phyloP scores from a whole-genome alignment of 2,329 filamentous ascomycete genomes.

The Cladosporium sphaerospermum region DNA sequence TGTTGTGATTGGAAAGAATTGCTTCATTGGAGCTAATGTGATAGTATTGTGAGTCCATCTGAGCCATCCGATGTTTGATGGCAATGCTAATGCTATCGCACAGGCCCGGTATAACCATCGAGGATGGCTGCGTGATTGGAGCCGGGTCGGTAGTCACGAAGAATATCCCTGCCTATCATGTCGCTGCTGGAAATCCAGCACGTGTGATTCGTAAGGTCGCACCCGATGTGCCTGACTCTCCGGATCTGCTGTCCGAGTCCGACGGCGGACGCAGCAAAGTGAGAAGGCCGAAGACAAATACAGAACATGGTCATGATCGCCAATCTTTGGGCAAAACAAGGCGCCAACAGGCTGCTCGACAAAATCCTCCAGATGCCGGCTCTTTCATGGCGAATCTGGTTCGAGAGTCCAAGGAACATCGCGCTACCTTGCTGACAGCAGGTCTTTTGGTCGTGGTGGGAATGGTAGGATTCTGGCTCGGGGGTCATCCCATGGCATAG shows the following conservation, averaged over 20 bases:
- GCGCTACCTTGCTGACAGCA: too few species aligned
- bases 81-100: not conserved
- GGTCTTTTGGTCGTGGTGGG: too few species aligned
- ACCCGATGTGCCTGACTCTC: slow-evolving; percentile 11
- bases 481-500: too few species aligned
- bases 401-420: too few species aligned
- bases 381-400: too few species aligned
- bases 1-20: slow-evolving; percentile 12
- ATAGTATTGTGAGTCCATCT: slow-evolving; percentile 14
- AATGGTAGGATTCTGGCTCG: too few species aligned
- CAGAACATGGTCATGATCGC: too few species aligned
- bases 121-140: slow-evolving; percentile 20
- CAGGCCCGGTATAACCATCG: slow-evolving; percentile 20
- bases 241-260: slow-evolving; percentile 2
- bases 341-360: too few species aligned
- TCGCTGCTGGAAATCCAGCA: slow-evolving; percentile 20
- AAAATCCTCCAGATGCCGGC: too few species aligned
- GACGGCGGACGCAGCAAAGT: not conserved
- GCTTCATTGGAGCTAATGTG: slow-evolving; percentile 19
- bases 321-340: too few species aligned
- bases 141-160: slow-evolving; percentile 19
- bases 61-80: not conserved
- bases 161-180: slow-evolving; percentile 15
- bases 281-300: too few species aligned
- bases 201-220: slow-evolving; percentile 18